Evolutionary conservation across 2,329 filamentous ascomycete genomes (phyloP).

Genomic region (Pseudopithomyces maydicus): DNA sequence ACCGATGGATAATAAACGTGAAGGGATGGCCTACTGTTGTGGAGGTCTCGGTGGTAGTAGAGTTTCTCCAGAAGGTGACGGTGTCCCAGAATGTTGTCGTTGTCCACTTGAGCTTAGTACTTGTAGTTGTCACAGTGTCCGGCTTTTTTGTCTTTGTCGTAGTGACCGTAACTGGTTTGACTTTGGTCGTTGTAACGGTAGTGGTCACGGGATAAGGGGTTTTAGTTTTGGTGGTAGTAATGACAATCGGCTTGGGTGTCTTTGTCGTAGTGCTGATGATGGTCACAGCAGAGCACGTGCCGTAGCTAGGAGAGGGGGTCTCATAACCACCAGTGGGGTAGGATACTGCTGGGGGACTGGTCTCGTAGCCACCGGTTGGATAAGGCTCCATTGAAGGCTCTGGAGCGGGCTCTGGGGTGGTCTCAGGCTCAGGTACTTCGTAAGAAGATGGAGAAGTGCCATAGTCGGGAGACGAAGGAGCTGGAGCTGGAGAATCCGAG

Average conservation of each 20-base stretch:
- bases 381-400: not conserved
- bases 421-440: not conserved
- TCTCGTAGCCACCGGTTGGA: not conserved
- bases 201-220: slow-evolving; percentile 2
- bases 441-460: not conserved
- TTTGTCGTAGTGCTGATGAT: not conserved
- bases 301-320: not conserved
- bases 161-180: not conserved
- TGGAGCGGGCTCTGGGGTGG: not conserved
- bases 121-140: slow-evolving; percentile 9
- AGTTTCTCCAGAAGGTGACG: slow-evolving; percentile 11
- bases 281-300: not conserved
- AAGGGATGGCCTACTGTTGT: slow-evolving; percentile 2
- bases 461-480: not conserved
- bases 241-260: not conserved
- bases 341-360: not conserved
- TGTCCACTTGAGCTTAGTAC: slow-evolving; percentile 8
- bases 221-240: slow-evolving; percentile 2
- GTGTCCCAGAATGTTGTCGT: slow-evolving; percentile 18
- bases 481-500: not conserved
- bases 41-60: slow-evolving; percentile 8
- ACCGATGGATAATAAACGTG: not conserved
- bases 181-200: slow-evolving; percentile 11
- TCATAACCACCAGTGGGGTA: not conserved
- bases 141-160: slow-evolving; percentile 14